Conservation (phyloP, 257 asterid species). For the Hygrophila difformis region DNA sequence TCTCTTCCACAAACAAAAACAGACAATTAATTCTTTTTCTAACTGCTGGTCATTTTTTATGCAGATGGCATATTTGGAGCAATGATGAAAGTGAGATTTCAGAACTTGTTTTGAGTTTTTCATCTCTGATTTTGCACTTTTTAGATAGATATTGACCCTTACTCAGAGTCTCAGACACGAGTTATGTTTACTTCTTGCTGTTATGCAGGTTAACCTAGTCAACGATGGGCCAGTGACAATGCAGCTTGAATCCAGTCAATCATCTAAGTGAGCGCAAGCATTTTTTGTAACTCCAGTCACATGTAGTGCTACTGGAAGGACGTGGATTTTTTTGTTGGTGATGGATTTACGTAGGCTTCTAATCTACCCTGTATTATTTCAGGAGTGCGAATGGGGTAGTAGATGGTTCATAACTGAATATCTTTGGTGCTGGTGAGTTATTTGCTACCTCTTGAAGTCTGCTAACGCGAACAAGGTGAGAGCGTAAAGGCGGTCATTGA, state of each 20-base stretch:
- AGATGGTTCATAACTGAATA: slow-evolving; percentile 9
- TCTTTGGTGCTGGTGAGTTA: neutral
- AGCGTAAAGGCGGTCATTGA: no score
- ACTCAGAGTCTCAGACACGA: neutral
- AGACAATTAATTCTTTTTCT: slow-evolving; percentile 1
- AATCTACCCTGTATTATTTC: slow-evolving; percentile 14
- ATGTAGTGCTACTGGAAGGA: neutral
- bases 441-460: slow-evolving; percentile 1
- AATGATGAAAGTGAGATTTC: slow-evolving; percentile 73
- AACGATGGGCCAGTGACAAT: slow-evolving; percentile 93
- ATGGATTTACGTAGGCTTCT: neutral
- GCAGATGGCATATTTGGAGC: slow-evolving; percentile 95
- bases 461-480: neutral
- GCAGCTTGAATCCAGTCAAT: slow-evolving; percentile 81
- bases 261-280: slow-evolving; percentile 37
- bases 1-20: neutral
- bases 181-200: neutral
- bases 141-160: neutral
- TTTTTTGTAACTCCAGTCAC: neutral
- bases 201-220: slow-evolving; percentile 64
- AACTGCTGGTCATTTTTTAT: slow-evolving; percentile 5
- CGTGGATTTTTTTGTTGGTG: neutral
- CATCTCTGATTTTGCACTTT: neutral
- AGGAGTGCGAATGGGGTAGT: slow-evolving; percentile 21
- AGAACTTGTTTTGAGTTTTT: slow-evolving; percentile 11